Conservation (phyloP, 768 basidiomycete species). For the Auriculariales sp. region DNA sequence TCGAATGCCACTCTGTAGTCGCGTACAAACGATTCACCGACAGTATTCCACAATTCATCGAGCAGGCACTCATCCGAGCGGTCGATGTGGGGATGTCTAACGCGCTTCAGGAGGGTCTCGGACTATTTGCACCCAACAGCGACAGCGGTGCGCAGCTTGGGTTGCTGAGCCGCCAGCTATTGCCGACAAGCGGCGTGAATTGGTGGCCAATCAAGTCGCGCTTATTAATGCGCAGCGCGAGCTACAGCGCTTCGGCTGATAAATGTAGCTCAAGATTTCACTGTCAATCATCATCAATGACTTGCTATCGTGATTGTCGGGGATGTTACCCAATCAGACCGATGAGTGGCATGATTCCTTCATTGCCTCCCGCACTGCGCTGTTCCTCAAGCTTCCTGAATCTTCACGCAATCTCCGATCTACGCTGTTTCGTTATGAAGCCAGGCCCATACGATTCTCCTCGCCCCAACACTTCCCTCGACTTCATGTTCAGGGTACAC, state of each 20-base stretch:
- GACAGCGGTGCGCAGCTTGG: neutral
- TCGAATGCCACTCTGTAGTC: conserved; percentile 20
- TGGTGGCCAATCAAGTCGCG: neutral
- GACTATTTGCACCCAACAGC: neutral
- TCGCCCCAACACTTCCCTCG: too few relatives aligned
- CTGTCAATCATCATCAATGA: too few relatives aligned
- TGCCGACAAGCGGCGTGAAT: neutral
- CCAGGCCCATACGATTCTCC: too few relatives aligned
- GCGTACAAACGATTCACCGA: conserved; percentile 47
- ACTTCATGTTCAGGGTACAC: too few relatives aligned
- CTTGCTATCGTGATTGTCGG: too few relatives aligned
- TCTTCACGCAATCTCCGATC: too few relatives aligned
- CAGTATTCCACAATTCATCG: conserved; percentile 40
- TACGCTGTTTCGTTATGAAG: too few relatives aligned
- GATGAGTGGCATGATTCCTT: too few relatives aligned
- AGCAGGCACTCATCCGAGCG: conserved; percentile 40
- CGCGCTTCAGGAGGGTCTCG: conserved; percentile 32
- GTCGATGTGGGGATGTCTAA: conserved; percentile 30
- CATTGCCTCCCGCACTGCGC: too few relatives aligned
- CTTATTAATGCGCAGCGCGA: neutral
- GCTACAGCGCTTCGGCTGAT: neutral
- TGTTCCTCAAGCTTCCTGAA: too few relatives aligned
- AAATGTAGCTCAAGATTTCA: too few relatives aligned
- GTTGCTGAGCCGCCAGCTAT: neutral
- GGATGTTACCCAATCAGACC: too few relatives aligned